A percentile compares a stretch with the other conserved stretches of the same genome.
phyloP scores from a whole-genome alignment of 2,329 filamentous ascomycete species.

The Claviceps quebecensis region DNA sequence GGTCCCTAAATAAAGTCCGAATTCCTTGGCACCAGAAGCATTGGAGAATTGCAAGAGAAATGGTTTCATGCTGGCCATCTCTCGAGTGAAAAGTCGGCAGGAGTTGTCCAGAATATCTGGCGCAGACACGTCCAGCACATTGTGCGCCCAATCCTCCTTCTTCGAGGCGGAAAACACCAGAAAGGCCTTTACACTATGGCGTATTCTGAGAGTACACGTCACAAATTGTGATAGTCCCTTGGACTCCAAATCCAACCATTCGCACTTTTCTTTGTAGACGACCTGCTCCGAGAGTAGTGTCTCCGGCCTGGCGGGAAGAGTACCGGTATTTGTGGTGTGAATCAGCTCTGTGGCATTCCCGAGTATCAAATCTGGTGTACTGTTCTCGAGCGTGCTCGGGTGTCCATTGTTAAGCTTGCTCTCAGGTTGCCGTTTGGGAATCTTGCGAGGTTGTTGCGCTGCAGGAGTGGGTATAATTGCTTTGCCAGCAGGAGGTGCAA shows the following conservation, averaged over 20 bases:
- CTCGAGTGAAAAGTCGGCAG: constrained; percentile 10
- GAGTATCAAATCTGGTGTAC: background rate
- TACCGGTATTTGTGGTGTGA: background rate
- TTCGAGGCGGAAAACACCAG: constrained; percentile 9
- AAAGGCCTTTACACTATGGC: constrained; percentile 7
- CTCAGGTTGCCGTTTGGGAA: background rate
- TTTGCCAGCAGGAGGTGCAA: background rate
- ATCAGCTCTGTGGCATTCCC: background rate
- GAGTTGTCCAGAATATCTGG: constrained; percentile 10
- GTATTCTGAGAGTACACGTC: constrained; percentile 10
- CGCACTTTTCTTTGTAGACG: constrained; percentile 10
- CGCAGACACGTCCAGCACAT: constrained; percentile 11
- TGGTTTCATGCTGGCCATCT: background rate
- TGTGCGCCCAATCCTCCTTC: constrained; percentile 7
- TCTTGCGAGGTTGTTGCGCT: background rate
- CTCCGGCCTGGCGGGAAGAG: background rate
- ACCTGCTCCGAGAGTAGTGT: constrained; percentile 4
- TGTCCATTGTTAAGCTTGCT: background rate
- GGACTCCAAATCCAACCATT: constrained; percentile 6
- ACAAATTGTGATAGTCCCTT: constrained; percentile 4
- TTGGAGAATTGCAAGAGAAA: constrained; percentile 11
- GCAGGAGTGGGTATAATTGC: background rate
- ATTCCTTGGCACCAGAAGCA: constrained; percentile 6
- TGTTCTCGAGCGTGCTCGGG: background rate
- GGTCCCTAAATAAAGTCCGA: constrained; percentile 6